phyloP scores from a whole-genome alignment of 2,329 filamentous ascomycete genomes.

The Lachnellula cervina region DNA sequence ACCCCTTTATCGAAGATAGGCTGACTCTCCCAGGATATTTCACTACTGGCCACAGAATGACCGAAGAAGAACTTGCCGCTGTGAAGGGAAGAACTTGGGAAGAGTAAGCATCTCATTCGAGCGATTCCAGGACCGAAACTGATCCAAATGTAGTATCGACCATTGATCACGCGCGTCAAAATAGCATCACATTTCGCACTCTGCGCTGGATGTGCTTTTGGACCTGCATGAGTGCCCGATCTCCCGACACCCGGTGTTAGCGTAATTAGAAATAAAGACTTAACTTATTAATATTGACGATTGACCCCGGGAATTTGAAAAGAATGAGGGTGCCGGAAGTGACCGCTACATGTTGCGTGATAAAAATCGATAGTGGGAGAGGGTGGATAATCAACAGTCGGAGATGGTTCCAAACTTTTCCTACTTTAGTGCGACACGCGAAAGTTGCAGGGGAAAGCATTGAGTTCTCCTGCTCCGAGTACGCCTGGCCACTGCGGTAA shows the following conservation, averaged over 20 bases:
- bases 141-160: constrained; percentile 29
- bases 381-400: background rate
- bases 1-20: constrained; percentile 18
- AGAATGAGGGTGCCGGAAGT: background rate
- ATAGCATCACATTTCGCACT: background rate
- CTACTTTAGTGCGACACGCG: background rate
- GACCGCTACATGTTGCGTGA: background rate
- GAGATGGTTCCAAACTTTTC: background rate
- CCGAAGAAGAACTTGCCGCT: constrained; percentile 74
- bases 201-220: background rate
- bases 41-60: constrained; percentile 86
- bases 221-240: constrained; percentile 7
- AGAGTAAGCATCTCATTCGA: constrained; percentile 48
- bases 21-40: constrained; percentile 56
- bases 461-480: background rate
- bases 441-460: background rate
- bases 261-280: background rate
- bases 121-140: constrained; percentile 17
- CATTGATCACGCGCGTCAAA: constrained; percentile 28
- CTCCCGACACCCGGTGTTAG: constrained; percentile 3
- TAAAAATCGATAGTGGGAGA: background rate
- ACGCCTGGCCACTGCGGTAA: no score
- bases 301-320: background rate
- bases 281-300: background rate
- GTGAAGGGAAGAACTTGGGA: constrained; percentile 92